Evolutionary conservation across 169 alveolate species (phyloP).

Genomic region (Plasmodium relictum): DNA sequence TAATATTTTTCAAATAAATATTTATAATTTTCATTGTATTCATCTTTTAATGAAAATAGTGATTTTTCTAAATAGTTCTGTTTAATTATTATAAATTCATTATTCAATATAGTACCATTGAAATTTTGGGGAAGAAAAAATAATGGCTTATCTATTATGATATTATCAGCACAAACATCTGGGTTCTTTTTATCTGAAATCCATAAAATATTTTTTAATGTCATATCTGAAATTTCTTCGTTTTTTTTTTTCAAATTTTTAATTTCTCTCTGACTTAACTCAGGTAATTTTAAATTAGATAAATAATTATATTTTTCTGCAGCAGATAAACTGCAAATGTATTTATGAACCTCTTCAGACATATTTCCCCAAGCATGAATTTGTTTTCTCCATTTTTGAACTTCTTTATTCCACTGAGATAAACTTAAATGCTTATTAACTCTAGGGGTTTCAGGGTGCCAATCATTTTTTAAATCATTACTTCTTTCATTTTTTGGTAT

Average conservation of each 20-base stretch:
- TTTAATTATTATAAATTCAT: constrained; percentile 43
- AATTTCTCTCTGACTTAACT: constrained; percentile 62
- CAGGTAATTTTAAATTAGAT: constrained; percentile 78
- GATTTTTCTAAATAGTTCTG: constrained; percentile 25
- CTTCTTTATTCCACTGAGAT: constrained; percentile 85
- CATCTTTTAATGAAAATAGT: constrained; percentile 13
- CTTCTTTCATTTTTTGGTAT: constrained; percentile 82
- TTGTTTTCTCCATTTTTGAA: constrained; percentile 82
- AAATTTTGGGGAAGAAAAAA: constrained; percentile 69
- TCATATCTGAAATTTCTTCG: constrained; percentile 35
- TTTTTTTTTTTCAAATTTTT: constrained; percentile 62
- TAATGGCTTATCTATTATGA: constrained; percentile 38
- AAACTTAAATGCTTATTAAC: constrained; percentile 75
- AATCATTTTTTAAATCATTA: constrained; percentile 67
- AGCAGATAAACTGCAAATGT: constrained; percentile 75
- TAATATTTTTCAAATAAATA: constrained; percentile 27
- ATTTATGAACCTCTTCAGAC: constrained; percentile 38
- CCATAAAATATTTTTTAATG: constrained; percentile 44
- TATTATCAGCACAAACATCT: not conserved
- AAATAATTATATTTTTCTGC: constrained; percentile 68
- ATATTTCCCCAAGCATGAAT: constrained; percentile 82
- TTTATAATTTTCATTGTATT: constrained; percentile 29
- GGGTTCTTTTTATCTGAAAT: constrained; percentile 5
- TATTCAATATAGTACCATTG: constrained; percentile 51
- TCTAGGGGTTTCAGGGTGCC: constrained; percentile 87